These are phyloP conservation scores for Liriodendron chinense DNA, from an alignment of 164 flowering plant species.

Conservation along the genomic window DNA sequence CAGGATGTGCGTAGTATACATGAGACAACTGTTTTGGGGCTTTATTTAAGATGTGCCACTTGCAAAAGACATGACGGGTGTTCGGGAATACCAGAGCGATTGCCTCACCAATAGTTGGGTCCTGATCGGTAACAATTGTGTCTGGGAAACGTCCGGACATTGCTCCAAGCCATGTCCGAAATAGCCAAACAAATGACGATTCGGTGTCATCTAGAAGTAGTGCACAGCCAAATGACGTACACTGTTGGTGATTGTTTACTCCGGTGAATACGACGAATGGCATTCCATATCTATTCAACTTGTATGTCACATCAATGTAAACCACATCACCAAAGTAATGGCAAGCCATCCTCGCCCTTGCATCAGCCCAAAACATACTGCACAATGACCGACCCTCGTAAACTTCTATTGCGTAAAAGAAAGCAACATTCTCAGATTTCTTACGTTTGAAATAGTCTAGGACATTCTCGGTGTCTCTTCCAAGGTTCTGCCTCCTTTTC, in stretches of 20 bases:
- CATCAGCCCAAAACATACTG: constrained; percentile 43
- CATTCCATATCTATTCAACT: constrained; percentile 33
- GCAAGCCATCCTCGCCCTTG: constrained; percentile 32
- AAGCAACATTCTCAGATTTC: constrained; percentile 33
- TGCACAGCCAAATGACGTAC: constrained; percentile 47
- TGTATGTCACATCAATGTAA: constrained; percentile 41
- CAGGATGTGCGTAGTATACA: constrained; percentile 28
- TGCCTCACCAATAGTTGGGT: constrained; percentile 30
- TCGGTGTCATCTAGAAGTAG: constrained; percentile 36
- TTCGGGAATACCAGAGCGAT: constrained; percentile 33
- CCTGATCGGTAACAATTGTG: constrained; percentile 43
- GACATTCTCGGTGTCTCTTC: constrained; percentile 67
- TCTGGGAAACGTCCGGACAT: constrained; percentile 36
- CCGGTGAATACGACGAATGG: constrained; percentile 45
- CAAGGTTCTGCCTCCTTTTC: constrained; percentile 40
- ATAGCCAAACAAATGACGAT: constrained; percentile 43
- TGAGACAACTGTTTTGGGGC: constrained; percentile 33
- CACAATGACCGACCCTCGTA: constrained; percentile 37
- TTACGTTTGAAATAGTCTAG: constrained; percentile 57
- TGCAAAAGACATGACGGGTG: constrained; percentile 42
- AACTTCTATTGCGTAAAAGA: constrained; percentile 39
- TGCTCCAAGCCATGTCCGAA: constrained; percentile 37
- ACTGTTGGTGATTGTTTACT: constrained; percentile 45
- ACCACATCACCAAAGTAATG: constrained; percentile 44
- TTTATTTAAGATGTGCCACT: constrained; percentile 44